These are phyloP conservation scores for Musa acuminata DNA, from an alignment of 176 grass and related monocot species.

Conservation along the genomic window DNA sequence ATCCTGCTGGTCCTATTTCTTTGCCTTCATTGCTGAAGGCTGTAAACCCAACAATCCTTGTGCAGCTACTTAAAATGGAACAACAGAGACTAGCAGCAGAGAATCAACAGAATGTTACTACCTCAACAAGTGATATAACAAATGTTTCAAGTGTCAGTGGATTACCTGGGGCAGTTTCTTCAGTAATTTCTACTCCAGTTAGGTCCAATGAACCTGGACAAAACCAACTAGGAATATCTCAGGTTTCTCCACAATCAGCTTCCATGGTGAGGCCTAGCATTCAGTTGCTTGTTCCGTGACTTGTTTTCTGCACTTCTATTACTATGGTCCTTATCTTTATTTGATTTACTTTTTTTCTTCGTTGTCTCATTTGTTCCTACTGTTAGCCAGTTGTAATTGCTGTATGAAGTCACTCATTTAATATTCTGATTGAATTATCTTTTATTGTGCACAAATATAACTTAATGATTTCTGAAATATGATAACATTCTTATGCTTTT, in stretches of 20 bases:
- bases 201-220: slow-evolving; percentile 34
- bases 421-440: not conserved
- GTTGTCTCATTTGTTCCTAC: not conserved
- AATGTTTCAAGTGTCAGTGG: slow-evolving; percentile 23
- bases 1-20: slow-evolving; percentile 30
- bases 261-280: slow-evolving; percentile 4
- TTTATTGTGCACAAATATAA: not conserved
- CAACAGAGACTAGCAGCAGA: slow-evolving; percentile 51
- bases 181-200: slow-evolving; percentile 23
- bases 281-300: not conserved
- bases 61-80: slow-evolving; percentile 74
- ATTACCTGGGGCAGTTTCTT: slow-evolving; percentile 32
- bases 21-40: slow-evolving; percentile 63
- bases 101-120: slow-evolving; percentile 32
- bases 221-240: slow-evolving; percentile 30
- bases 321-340: slow-evolving; percentile 15
- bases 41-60: slow-evolving; percentile 59
- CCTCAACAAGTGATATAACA: slow-evolving; percentile 19
- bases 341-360: not conserved
- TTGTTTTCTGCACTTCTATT: too few relatives aligned
- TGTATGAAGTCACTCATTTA: not conserved
- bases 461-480: not conserved
- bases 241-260: slow-evolving; percentile 25
- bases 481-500: too few relatives aligned
- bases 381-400: too few relatives aligned